Evolutionary conservation across 805 yeast genomes (phyloP).

Genomic region (Torulaspora quercuum): DNA sequence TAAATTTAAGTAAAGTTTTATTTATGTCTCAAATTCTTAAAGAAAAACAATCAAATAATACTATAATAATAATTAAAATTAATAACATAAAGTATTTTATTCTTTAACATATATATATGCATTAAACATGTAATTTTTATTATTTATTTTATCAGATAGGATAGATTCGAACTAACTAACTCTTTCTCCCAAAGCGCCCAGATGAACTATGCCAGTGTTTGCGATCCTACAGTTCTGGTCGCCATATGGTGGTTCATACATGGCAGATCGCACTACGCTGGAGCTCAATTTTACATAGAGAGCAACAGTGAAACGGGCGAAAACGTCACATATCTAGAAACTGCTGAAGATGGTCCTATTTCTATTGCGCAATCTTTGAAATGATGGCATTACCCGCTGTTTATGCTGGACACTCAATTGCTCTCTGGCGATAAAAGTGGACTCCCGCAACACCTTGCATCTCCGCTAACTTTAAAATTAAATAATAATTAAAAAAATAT

Average conservation of each 20-base stretch:
- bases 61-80: too few relatives aligned
- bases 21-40: too few relatives aligned
- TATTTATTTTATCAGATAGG: too few relatives aligned
- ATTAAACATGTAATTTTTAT: too few relatives aligned
- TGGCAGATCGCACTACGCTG: constrained; percentile 6
- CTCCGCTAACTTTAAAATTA: too few relatives aligned
- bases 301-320: constrained; percentile 1
- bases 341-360: constrained; percentile 5
- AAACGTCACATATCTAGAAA: neutral
- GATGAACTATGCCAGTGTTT: constrained; percentile 11
- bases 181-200: too few relatives aligned
- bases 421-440: neutral
- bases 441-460: neutral
- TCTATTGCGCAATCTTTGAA: constrained; percentile 1
- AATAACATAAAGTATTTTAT: too few relatives aligned
- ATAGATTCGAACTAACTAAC: too few relatives aligned
- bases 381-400: constrained; percentile 1
- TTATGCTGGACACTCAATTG: neutral
- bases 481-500: too few relatives aligned
- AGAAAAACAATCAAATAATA: too few relatives aligned
- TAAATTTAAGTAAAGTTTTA: too few relatives aligned
- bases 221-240: constrained; percentile 8
- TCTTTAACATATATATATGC: too few relatives aligned
- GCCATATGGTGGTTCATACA: constrained; percentile 13
- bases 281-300: constrained; percentile 3